Evolutionary conservation across 2,329 filamentous ascomycete species (phyloP), one percentile per base, ranked within the genome.

Genomic region (Colletotrichum coccodes): DNA sequence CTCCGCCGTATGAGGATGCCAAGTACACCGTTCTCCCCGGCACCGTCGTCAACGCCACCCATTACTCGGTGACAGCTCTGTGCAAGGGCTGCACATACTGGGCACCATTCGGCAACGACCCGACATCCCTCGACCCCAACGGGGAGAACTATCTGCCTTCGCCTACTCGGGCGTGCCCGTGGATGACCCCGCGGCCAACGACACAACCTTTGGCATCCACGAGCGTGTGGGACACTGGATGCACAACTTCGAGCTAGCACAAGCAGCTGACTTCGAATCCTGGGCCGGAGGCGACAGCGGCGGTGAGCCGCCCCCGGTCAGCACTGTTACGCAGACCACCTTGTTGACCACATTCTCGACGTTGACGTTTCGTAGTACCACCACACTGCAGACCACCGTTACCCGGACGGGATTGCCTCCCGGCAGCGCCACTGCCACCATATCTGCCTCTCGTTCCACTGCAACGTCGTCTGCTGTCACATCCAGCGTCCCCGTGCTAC

Each of bases 11-110:
- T 60, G 72, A 73, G 14, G 77, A 76, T 28, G 75, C 78, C 34
- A 75, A 72, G 42, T 77, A 79, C 70, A 76, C 73, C 18, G 68
- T 80, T 3, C 78, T 81, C 26, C 77, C 79, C 26, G 79, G 79
- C 34, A 80, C 78, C 2, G 57, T 71, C 23, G 73, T 75, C 72
- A 80, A 78, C 68, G 72, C 72, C 34, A 80, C 77, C 2, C 78
- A 79, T 57, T 79, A 75, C 75, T 78, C 78, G 53, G 73, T 79
- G 63, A 81, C 79, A 5, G 74, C 75, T 30, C 65, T 79, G 30
- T 81, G 79, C 71, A 72, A 73, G 40, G 83, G 83, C 36, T 84
- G 82, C 75, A 79, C 81, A 21, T 74, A 74, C 67, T 84, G 82
- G 81, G 75, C 77, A 4, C 81, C 83, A 63, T 78, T 79, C n/a